A percentile compares a stretch with the other conserved stretches of the same genome.
phyloP scores from a whole-genome alignment of 1,284 basidiomycete species.

The Schizophyllum commune region DNA sequence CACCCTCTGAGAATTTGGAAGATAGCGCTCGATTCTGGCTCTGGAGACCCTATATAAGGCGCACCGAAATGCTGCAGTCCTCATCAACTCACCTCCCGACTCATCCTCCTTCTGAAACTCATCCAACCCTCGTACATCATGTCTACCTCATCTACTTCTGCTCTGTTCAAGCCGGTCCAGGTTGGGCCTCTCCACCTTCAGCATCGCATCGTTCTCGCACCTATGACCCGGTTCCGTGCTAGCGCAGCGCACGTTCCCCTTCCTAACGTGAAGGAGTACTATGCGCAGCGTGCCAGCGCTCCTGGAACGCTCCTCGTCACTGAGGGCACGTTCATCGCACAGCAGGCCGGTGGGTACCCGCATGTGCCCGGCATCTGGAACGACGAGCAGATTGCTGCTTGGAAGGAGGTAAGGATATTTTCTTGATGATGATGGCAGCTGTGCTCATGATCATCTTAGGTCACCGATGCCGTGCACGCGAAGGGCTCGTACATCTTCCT shows the following conservation, averaged over 20 bases:
- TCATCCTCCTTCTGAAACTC: too few species aligned
- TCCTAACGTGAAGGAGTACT: constrained; percentile 34
- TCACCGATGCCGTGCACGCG: constrained; percentile 23
- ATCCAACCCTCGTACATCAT: too few species aligned
- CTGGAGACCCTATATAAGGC: too few species aligned
- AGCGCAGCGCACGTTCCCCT: constrained; percentile 15
- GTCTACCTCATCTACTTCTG: too few species aligned
- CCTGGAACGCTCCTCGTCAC: constrained; percentile 42
- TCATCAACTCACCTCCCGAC: too few species aligned
- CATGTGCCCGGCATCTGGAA: constrained; percentile 38
- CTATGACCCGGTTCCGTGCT: constrained; percentile 28
- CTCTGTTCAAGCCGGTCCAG: constrained; percentile 36
- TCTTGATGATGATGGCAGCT: not conserved
- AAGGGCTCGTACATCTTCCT: constrained; percentile 19
- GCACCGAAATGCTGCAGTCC: too few species aligned
- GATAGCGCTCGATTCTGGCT: too few species aligned
- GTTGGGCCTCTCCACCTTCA: constrained; percentile 32
- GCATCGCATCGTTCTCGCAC: constrained; percentile 41
- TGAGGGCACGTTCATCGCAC: constrained; percentile 37
- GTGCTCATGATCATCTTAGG: constrained; percentile 2
- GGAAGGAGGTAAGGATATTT: constrained; percentile 31
- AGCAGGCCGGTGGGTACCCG: constrained; percentile 28
- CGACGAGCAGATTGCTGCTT: constrained; percentile 35
- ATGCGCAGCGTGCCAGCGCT: constrained; percentile 33
- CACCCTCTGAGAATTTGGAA: too few species aligned